These are phyloP conservation scores for Podila epigama DNA, from an alignment of 192 early-diverging fungal species.

Conservation along the genomic window DNA sequence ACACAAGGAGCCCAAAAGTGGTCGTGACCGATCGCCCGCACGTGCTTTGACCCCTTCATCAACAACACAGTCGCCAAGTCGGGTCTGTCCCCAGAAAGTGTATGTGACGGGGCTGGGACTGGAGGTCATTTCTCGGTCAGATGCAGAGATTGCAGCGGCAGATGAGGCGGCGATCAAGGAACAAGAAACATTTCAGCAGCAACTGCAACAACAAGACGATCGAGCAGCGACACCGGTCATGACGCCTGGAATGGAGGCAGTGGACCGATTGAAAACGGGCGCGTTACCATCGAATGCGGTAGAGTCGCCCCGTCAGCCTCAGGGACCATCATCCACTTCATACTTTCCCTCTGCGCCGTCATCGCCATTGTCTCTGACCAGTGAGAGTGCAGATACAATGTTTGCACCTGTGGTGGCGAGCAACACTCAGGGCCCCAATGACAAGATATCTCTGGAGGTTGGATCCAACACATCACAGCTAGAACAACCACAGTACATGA, in stretches of 20 bases:
- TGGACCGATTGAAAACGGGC: not conserved
- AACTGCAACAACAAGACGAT: constrained; percentile 3
- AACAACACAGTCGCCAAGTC: not conserved
- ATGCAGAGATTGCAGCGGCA: not conserved
- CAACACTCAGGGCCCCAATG: not conserved
- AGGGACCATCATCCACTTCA: not conserved
- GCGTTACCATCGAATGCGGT: not conserved
- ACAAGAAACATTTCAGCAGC: not conserved
- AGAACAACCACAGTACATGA: not conserved
- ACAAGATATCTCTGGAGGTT: not conserved
- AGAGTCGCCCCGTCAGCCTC: not conserved
- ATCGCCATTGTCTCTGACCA: not conserved
- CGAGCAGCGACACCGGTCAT: not conserved
- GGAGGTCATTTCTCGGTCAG: not conserved
- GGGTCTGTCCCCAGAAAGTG: not conserved
- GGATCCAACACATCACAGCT: not conserved
- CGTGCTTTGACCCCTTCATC: not conserved
- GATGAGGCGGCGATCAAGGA: not conserved
- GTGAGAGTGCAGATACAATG: too few species aligned
- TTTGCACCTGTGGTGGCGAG: too few species aligned
- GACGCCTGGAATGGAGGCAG: not conserved
- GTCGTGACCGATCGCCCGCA: not conserved
- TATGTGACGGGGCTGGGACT: constrained; percentile 5
- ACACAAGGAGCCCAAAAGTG: too few species aligned
- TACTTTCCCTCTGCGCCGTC: not conserved